Evolutionary conservation across 768 basidiomycete genomes (phyloP), one percentile per base, ranked within the genome.

Genomic region (Mycena filopes): DNA sequence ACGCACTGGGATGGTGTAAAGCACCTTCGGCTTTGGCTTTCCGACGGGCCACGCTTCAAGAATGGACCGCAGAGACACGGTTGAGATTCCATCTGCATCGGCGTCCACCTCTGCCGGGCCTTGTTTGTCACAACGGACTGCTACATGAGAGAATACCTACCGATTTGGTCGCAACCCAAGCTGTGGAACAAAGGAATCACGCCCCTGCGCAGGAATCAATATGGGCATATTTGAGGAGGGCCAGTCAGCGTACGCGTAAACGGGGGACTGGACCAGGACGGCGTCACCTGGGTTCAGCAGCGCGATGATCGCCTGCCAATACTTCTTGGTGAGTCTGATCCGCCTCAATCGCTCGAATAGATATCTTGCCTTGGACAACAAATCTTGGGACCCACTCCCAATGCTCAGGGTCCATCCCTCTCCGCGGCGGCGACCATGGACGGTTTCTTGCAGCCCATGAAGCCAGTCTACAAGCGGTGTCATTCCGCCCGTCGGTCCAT

Each of bases 371-470:
- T 96, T 98, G 80, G 84, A 91, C 53, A 98, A 86, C 68, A 95
- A 74, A 81, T 98, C 95, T 77, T 98, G 96, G 46, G 93, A 93
- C 13, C 96, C 96, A 42, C 84, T 83, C 2, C 96, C 95, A 12
- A 98, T 79, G 43, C 87, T 89, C 12, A 96, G 75, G 45, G 81
- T 80, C 95, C 96, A 99, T 9, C 88, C 89, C 69, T 86, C 87
- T 2, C 81, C 84, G 45, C 71, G 74, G 51, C 81, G 81, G 47
- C 94, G 82, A 5, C 86, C 86, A 71, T 99, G 96, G 42, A 82
- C 81, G 12, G 75, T 72, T 68, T 86, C 87, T 75, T 98, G 95
- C 57, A 99, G 78, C 6, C 86, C 87, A 50, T 82, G 76, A 16
- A 95, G 73, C 92, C 93, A 95, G 23, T 87, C 82, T 4, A 83